Evolutionary conservation across 495 filamentous ascomycete genomes (phyloP).

Genomic region (Bathelium albidoporum): DNA sequence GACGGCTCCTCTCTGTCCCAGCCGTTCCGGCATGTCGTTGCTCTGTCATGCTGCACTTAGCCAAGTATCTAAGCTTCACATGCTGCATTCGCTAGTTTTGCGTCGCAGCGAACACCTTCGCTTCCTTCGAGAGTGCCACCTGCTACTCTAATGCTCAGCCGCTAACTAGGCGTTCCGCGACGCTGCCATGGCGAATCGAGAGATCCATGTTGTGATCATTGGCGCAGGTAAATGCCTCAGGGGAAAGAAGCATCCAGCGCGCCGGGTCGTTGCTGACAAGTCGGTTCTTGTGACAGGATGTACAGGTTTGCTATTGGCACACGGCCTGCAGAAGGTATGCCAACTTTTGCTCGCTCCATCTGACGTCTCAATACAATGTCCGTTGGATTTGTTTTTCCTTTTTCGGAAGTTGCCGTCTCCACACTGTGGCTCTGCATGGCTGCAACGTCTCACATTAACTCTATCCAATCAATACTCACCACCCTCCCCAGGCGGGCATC

Average conservation of each 20-base stretch:
- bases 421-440: not conserved
- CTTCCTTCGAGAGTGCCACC: not conserved
- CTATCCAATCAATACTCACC: not conserved
- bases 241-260: not conserved
- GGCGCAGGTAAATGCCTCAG: constrained; percentile 6
- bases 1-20: not conserved
- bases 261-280: not conserved
- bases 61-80: not conserved
- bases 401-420: not conserved
- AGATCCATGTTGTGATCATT: constrained; percentile 10
- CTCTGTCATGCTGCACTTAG: not conserved
- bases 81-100: not conserved
- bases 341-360: not conserved
- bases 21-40: not conserved
- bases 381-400: not conserved
- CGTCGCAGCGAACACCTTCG: not conserved
- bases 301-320: constrained; percentile 2
- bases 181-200: not conserved
- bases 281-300: not conserved
- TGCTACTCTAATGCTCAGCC: not conserved
- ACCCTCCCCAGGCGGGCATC: constrained; percentile 5
- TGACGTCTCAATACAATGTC: not conserved
- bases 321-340: not conserved
- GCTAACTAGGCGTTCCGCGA: not conserved
- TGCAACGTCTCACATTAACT: not conserved